Percentiles rank a stretch among this genome's conserved stretches.
phyloP scores from a whole-genome alignment of 2,329 filamentous ascomycete species.

The Stromatinia cepivora region DNA sequence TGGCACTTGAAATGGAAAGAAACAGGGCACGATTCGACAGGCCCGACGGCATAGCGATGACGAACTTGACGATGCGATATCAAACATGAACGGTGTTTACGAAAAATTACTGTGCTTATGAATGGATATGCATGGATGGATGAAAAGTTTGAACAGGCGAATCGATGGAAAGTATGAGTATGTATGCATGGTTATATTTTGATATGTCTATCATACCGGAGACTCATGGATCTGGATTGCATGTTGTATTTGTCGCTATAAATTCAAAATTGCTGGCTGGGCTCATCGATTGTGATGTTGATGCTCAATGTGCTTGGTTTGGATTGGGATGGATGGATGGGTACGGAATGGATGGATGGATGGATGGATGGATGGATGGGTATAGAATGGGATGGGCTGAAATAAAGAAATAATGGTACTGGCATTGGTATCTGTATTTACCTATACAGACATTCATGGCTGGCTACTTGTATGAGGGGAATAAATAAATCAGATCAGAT shows the following conservation, averaged over 20 bases:
- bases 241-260: conserved; percentile 6
- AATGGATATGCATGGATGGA: neutral
- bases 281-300: neutral
- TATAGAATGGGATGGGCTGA: neutral
- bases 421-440: neutral
- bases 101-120: neutral
- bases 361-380: neutral
- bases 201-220: neutral
- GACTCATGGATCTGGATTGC: neutral
- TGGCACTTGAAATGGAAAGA: neutral
- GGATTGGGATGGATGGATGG: neutral
- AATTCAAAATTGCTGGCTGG: conserved; percentile 8
- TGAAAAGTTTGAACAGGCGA: neutral
- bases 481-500: neutral
- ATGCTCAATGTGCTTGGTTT: neutral
- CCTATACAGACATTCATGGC: neutral
- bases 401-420: neutral
- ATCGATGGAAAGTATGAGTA: neutral
- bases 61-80: neutral
- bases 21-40: neutral
- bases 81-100: neutral
- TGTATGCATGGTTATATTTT: conserved; percentile 15
- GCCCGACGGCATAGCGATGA: neutral
- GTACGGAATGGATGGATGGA: neutral
- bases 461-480: neutral